Base-by-base conservation (phyloP, 2,329 filamentous ascomycete species). In the Chaetomium strumarium region DNA sequence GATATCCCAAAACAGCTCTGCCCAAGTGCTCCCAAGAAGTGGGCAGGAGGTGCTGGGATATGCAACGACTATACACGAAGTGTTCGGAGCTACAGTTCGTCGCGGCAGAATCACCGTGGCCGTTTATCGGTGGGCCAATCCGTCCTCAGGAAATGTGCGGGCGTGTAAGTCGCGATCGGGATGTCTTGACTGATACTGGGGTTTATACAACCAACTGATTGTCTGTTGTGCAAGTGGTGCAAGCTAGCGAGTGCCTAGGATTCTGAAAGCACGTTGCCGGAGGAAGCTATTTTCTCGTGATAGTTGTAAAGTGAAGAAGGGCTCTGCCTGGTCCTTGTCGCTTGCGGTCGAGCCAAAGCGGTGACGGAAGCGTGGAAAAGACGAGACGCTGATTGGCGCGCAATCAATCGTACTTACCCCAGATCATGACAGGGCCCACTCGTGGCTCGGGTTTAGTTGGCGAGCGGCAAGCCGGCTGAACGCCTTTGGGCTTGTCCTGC, bases 361-460 rank as follows among this genome's bases (percentile, higher is more conserved):
- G 50, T 52, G 50, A 52, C 44, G 50, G 44, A 52, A 52, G 34
- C 5, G 44, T 29, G 31, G 5, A 39, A 33, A 14, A 9, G 9
- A 24, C 44, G 12, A 1, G 19, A 5, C 31, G n/a, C 33, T 52
- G 38, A 52, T 52, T 52, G 50, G 50, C 5, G 20, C 39, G 14
- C 2, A n/a, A 7, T 1, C 14, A 20, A 24, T 39, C 14, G 12
- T 14, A 33, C 12, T n/a, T 37, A 4, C 24, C 24, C 24, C 4
- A 24, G 4, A 24, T 24, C 24, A 24, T 34, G 33, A 34, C 33
- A 34, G 5, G 33, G 33, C 24, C 24, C 24, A 24, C 24, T 24
- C 24, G 7, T 24, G 24, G 24, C 24, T 24, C 24, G 24, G 24
- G 7, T 24, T 24, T 7, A 24, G 24, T 4, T 7, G 24, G 24